phyloP scores from a whole-genome alignment of 805 yeast species.

The Kodamaea jinghongensis region DNA sequence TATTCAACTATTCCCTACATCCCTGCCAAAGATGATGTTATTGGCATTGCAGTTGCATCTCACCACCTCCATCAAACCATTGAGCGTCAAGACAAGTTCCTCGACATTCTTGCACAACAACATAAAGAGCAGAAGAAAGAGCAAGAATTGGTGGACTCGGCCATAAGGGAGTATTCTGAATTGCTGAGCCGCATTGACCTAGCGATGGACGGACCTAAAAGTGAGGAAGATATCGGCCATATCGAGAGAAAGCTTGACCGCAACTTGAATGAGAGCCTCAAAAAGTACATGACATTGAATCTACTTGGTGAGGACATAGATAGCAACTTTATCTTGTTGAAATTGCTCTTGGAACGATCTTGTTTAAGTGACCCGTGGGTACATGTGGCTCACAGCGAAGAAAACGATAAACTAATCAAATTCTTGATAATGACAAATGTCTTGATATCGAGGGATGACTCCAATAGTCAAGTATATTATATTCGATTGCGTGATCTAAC shows the following conservation, averaged over 20 bases:
- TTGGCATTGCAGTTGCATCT: constrained; percentile 26
- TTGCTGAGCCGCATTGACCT: constrained; percentile 1
- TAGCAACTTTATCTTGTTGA: neutral
- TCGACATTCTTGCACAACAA: neutral
- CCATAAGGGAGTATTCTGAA: constrained; percentile 6
- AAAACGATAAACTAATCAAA: constrained; percentile 3
- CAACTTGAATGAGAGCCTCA: constrained; percentile 4
- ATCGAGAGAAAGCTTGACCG: constrained; percentile 1
- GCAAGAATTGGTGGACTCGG: neutral
- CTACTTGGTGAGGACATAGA: neutral
- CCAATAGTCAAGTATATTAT: constrained; percentile 3
- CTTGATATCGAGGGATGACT: constrained; percentile 5
- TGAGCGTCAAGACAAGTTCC: constrained; percentile 1
- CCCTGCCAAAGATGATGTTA: constrained; percentile 28
- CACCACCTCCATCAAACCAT: constrained; percentile 5
- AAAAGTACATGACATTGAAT: neutral
- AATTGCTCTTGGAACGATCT: constrained; percentile 1
- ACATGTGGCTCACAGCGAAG: constrained; percentile 2
- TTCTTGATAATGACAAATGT: constrained; percentile 6
- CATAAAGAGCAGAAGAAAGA: neutral
- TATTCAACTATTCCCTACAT: constrained; percentile 22
- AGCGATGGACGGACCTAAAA: neutral
- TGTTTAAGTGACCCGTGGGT: constrained; percentile 6
- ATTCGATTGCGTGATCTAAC: constrained; percentile 6
- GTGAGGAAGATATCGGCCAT: neutral